Conservation (phyloP, 805 yeast genomes). For the Suhomyces xylopsoci region DNA sequence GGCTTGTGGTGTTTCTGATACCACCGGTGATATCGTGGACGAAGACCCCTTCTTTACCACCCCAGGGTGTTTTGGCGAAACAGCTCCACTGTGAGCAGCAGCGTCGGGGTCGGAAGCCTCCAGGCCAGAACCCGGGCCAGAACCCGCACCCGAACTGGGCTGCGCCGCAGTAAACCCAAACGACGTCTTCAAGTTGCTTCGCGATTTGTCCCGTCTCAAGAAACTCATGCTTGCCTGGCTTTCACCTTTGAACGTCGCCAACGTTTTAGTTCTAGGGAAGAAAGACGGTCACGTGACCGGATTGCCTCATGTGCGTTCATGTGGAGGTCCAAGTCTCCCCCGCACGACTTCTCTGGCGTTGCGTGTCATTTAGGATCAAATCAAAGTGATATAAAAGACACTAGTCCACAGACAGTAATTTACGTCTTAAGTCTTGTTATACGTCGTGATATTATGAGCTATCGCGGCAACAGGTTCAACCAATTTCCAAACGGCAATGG, state of each 20-base stretch:
- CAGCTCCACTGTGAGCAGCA: neutral
- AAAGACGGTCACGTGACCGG: neutral
- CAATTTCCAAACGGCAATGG: conserved; percentile 26
- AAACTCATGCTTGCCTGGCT: conserved; percentile 17
- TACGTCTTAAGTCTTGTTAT: too few species aligned
- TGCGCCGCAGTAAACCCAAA: conserved; percentile 10
- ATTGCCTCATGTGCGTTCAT: too few species aligned
- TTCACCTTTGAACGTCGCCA: neutral
- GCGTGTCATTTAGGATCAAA: conserved; percentile 8
- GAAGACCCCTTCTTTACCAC: neutral
- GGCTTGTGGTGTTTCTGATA: too few species aligned
- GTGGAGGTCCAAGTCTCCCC: neutral
- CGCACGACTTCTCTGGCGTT: conserved; percentile 3
- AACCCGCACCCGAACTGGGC: neutral
- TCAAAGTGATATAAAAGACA: too few species aligned
- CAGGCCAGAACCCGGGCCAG: neutral
- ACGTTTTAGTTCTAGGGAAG: neutral
- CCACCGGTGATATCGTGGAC: conserved; percentile 7
- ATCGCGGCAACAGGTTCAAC: conserved; percentile 42
- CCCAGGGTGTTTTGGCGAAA: neutral
- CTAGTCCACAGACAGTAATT: too few species aligned
- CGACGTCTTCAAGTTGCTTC: conserved; percentile 10
- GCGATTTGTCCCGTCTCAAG: conserved; percentile 24
- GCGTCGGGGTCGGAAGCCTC: neutral
- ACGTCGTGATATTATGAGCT: neutral